Evolutionary conservation across 495 filamentous ascomycete genomes (phyloP), one percentile per base, ranked within the genome.

Genomic region (Trypethelium eluteriae): DNA sequence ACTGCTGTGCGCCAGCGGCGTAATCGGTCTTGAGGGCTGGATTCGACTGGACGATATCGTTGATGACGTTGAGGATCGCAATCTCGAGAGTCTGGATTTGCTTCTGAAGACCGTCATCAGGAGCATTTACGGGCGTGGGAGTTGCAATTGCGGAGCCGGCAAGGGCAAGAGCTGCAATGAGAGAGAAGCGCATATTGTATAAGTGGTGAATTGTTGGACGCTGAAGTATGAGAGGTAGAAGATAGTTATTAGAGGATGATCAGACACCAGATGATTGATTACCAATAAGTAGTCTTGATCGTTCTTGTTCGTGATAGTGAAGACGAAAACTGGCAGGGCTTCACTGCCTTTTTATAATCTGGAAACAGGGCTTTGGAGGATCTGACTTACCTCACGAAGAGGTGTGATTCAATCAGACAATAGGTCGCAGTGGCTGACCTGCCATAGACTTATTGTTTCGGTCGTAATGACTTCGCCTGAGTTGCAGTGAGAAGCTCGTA

Each of bases 31-130:
- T 46, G 35, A 16, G 39, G 35, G 63, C 49, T 35, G 39, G 11
- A 18, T 46, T 64, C 25, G 25, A 39, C 39, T 64, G 63, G 35
- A 64, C 63, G 39, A 64, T 64, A 39, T 64, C 63, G 63, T 64
- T 64, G 63, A 49, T 64, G 38, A 64, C 16, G 63, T 64, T 64
- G 35, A 64, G 12, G 39, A 64, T 64, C 16, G 63, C 46, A 25
- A 64, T n/a, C n/a, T 64, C 63, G 63, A 64, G 63, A 39, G 41
- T 46, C 39, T 46, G 63, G 39, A 64, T 64, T 46, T 64, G 63
- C 63, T 46, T 64, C 35, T 64, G 63, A 5, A 63, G 62, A n/a
- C 16, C 25, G 35, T 35, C 18, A 34, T 38, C 16, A 9, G 62
- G 36, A n/a, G 62, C 36, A 44, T 44, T 44, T 14, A 44, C 41